Percentiles rank a stretch among this genome's conserved stretches.
Conservation (phyloP, 768 basidiomycete species). For the Mycena alexandri region DNA sequence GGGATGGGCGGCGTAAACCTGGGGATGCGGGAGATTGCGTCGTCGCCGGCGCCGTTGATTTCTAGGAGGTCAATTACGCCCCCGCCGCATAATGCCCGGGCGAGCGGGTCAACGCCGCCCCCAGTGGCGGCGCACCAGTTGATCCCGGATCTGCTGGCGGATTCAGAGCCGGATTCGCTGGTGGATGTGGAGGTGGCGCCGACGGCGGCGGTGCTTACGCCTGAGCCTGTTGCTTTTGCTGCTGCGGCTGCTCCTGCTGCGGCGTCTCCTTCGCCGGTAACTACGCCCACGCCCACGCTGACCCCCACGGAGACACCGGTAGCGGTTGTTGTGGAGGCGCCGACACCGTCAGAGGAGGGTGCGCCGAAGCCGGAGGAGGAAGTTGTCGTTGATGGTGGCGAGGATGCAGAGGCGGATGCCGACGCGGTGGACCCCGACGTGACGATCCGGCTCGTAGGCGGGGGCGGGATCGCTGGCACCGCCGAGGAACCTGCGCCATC, state of each 20-base stretch:
- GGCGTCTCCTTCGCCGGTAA: constrained; percentile 1
- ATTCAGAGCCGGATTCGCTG: constrained; percentile 49
- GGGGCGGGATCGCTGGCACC: constrained; percentile 59
- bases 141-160: constrained; percentile 66
- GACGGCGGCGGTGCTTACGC: constrained; percentile 33
- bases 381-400: no score
- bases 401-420: constrained; percentile 27
- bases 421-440: constrained; percentile 48
- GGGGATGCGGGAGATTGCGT: constrained; percentile 53
- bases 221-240: constrained; percentile 10
- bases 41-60: constrained; percentile 38
- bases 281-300: neutral
- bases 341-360: constrained; percentile 14
- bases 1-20: constrained; percentile 1
- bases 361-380: constrained; percentile 25
- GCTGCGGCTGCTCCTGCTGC: constrained; percentile 10
- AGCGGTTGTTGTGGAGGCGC: constrained; percentile 1
- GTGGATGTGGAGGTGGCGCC: constrained; percentile 53
- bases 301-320: no score
- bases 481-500: constrained; percentile 44
- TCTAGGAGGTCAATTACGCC: constrained; percentile 37
- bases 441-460: constrained; percentile 73
- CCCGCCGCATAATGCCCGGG: constrained; percentile 14
- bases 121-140: constrained; percentile 40
- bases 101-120: constrained; percentile 26